phyloP scores from a whole-genome alignment of 2,329 filamentous ascomycete genomes.

The Botrytis elliptica region DNA sequence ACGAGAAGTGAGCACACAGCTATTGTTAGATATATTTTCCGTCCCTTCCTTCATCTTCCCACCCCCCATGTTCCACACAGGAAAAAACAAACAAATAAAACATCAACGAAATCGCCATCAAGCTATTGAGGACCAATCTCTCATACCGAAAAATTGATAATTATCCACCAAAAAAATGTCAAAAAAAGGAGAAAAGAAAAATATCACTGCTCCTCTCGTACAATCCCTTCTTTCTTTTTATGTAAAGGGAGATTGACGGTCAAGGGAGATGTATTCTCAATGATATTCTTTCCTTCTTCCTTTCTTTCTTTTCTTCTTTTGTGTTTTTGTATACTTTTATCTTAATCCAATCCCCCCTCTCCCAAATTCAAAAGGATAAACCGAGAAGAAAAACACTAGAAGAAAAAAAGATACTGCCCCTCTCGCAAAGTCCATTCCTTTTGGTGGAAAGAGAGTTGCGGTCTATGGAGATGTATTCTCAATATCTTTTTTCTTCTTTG shows the following conservation, averaged over 20 bases:
- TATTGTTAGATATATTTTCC: background rate
- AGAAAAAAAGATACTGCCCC: background rate
- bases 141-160: background rate
- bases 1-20: background rate
- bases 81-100: background rate
- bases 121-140: conserved; percentile 1
- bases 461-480: background rate
- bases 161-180: background rate
- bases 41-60: background rate
- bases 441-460: background rate
- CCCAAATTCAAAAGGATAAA: background rate
- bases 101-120: background rate
- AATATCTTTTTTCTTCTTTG: background rate
- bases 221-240: too few species aligned
- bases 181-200: background rate
- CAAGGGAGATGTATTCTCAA: conserved; percentile 1
- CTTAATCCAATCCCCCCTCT: background rate
- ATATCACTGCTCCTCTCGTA: conserved; percentile 5
- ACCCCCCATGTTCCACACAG: background rate
- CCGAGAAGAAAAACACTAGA: background rate
- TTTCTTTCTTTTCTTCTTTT: background rate
- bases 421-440: background rate
- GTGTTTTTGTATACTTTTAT: background rate
- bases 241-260: background rate
- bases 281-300: background rate